Base-by-base conservation (phyloP, 1,284 basidiomycete species). In the Ganoderma lingzhi region DNA sequence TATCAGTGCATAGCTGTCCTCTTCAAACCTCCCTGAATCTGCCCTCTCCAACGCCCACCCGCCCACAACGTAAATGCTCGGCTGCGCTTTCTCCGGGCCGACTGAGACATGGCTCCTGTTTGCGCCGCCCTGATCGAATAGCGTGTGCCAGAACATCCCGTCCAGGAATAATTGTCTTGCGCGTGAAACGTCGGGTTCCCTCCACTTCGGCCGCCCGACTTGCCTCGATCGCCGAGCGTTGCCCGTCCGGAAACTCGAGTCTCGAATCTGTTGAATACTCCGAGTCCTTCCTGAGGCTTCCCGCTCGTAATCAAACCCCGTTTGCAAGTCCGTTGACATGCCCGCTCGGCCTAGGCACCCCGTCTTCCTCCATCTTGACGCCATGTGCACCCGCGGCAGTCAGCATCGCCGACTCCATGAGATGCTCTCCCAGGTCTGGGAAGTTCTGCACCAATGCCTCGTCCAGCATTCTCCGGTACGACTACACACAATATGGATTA, bases 361-460 rank as follows among this genome's bases (percentile, higher is more conserved):
- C 58, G 53, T 66, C 72, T 19, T 71, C 72, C 39, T 73, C 72
- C 8, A 67, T 6, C 45, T 71, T 70, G 55, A 71, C 58, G 1
- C n/a, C 5, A 6, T 63, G n/a, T n/a, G n/a, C 23, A 6, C 67
- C 62, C 28, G 30, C 23, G 8, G 62, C 63, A 8, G 62, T 68
- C 37, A 44, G 58, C 28, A 65, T 42, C 42, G 70, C 62, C 17
- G 75, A 60, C 42, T 75, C 74, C 62, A 63, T 63, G 41, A 82
- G 73, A 65, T 78, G 76, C 55, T 79, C 77, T 8, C 76, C 76
- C 6, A 91, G 81, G 71, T 90, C 89, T 0, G 90, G 89, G 75
- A 90, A 92, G 69, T 83, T 87, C 74, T 90, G 85, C 37, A 80
- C 79, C 17, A 92, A 80, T 3, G 88, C 88, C 70, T 88, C 87